phyloP scores from a whole-genome alignment of 148 eudicot genomes.

The Silene uniflora region DNA sequence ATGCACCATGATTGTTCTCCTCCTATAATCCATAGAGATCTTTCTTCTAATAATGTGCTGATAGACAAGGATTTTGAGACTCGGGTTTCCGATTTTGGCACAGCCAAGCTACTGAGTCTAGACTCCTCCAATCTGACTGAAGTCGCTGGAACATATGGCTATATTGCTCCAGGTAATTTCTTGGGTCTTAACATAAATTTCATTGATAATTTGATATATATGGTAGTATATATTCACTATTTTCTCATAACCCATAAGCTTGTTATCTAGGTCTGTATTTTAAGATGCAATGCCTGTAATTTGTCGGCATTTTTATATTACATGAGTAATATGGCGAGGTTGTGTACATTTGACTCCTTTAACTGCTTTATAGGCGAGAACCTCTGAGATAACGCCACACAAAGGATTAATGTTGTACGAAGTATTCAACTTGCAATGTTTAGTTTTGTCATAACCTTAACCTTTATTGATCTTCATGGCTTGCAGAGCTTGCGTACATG shows the following conservation, averaged over 20 bases:
- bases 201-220: not conserved
- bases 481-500: constrained; percentile 50
- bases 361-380: no score
- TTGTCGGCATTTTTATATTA: no score
- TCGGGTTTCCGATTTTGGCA: constrained; percentile 42
- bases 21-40: constrained; percentile 35
- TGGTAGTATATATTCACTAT: no score
- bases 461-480: not conserved
- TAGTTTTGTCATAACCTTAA: not conserved
- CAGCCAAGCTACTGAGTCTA: constrained; percentile 28
- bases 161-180: constrained; percentile 40
- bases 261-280: no score
- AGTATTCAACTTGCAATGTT: not conserved
- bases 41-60: constrained; percentile 38
- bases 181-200: not conserved
- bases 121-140: constrained; percentile 32
- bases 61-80: constrained; percentile 32
- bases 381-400: no score
- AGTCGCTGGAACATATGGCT: constrained; percentile 37
- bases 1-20: constrained; percentile 45
- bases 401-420: not conserved
- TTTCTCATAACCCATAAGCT: not conserved
- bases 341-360: no score
- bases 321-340: no score
- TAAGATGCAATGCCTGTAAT: no score